Conservation (phyloP, 169 alveolate species). For the Fabrea salina region DNA sequence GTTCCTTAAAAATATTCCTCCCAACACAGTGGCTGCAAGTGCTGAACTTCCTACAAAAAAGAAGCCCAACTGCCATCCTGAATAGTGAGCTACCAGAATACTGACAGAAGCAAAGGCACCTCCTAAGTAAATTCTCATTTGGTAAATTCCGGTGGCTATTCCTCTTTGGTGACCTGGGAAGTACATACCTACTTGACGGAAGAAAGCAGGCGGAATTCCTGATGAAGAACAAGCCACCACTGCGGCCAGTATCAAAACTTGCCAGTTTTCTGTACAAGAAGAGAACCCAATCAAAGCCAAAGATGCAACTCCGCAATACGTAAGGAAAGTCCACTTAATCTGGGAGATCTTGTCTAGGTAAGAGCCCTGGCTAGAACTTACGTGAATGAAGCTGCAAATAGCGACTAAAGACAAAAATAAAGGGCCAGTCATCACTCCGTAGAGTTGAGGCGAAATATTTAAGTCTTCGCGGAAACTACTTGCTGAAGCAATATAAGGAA, state of each 20-base stretch:
- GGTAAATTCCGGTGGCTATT: not conserved
- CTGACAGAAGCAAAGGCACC: slow-evolving; percentile 15
- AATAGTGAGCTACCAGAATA: not conserved
- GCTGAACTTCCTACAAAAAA: not conserved
- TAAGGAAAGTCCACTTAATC: not conserved
- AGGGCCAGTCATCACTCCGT: slow-evolving; percentile 22
- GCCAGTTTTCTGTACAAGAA: not conserved
- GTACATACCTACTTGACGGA: not conserved
- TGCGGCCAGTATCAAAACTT: not conserved
- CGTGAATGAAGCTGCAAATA: not conserved
- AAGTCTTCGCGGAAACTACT: not conserved
- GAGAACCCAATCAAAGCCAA: not conserved
- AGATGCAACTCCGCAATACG: not conserved
- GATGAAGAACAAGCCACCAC: not conserved
- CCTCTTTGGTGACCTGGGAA: slow-evolving; percentile 7
- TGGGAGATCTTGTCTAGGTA: not conserved
- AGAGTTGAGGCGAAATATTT: not conserved
- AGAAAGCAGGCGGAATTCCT: slow-evolving; percentile 1
- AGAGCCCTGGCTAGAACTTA: slow-evolving; percentile 10
- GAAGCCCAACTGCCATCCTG: slow-evolving; percentile 4
- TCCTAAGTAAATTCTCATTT: not conserved
- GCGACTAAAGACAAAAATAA: not conserved
- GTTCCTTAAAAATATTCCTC: not conserved
- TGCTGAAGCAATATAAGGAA: slow-evolving; percentile 19
- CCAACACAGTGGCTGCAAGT: not conserved